Percentiles rank a stretch among this genome's conserved stretches.
phyloP scores from a whole-genome alignment of 768 basidiomycete genomes.

The Leccinum longicurvipes region DNA sequence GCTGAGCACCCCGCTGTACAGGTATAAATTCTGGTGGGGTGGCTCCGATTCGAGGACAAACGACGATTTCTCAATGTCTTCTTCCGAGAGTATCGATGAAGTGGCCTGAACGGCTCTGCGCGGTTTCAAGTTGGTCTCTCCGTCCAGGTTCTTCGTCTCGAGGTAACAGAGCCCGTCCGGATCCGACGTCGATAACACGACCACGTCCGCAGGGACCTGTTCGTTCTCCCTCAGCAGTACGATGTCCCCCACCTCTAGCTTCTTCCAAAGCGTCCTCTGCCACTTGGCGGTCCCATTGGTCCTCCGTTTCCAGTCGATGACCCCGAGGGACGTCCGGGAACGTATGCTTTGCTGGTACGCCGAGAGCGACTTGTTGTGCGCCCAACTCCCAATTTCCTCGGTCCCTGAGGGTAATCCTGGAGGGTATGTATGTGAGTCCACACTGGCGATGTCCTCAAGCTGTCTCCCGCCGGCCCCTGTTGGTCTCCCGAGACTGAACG shows the following conservation, averaged over 20 bases:
- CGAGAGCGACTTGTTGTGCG: conserved; percentile 38
- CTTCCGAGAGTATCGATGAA: conserved; percentile 71
- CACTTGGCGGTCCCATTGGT: conserved; percentile 72
- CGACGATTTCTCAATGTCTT: conserved; percentile 82
- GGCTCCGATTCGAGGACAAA: conserved; percentile 93
- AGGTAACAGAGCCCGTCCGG: conserved; percentile 90
- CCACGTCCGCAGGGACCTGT: conserved; percentile 93
- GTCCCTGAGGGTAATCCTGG: conserved; percentile 36
- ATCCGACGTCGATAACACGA: conserved; percentile 90
- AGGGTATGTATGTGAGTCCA: conserved; percentile 65
- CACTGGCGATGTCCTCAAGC: conserved; percentile 66
- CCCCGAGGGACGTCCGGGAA: conserved; percentile 59
- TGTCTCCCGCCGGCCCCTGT: conserved; percentile 46
- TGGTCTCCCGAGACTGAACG: conserved; percentile 35
- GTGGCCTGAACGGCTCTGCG: conserved; percentile 77
- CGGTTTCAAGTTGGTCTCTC: conserved; percentile 95
- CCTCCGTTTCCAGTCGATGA: conserved; percentile 76
- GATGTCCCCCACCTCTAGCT: conserved; percentile 95
- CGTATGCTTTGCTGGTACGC: conserved; percentile 55
- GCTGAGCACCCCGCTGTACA: conserved; percentile 81
- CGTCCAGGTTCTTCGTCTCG: conserved; percentile 97
- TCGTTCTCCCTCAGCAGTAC: conserved; percentile 91
- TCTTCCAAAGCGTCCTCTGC: conserved; percentile 98
- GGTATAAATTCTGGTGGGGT: conserved; percentile 89
- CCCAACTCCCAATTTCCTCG: conserved; percentile 35